Evolutionary conservation across 2,329 filamentous ascomycete species (phyloP), one percentile per base, ranked within the genome.

Genomic region (Parasarocladium wereldwijsianum): DNA sequence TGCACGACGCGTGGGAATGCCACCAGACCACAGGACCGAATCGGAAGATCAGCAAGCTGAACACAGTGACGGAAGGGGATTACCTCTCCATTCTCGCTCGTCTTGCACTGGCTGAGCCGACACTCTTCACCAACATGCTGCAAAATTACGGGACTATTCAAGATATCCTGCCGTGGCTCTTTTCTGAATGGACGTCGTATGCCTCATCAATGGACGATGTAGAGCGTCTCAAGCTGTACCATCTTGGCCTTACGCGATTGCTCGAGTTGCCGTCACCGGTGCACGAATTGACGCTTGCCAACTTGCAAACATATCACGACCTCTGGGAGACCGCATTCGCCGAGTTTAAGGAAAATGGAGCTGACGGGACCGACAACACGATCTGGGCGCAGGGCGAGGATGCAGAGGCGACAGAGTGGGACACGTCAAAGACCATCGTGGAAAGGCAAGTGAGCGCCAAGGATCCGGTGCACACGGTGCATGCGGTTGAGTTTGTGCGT

Each of bases 11-110:
- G 3, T 76, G 72, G 65, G 69, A 79, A 44, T 76, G 82, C 3
- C 76, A 81, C 42, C 76, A 92, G 48, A 83, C 80, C 0, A 81
- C 80, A 0, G 87, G 90, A 0, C 86, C 87, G 0, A 80, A 82
- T 43, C 67, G 68, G 16, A 79, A 68, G 40, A 62, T 70, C 13
- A 68, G 75, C 23, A 69, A 71, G 17, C 68, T 94, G 19, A 77
- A 78, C 41, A 72, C 75, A 9, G 66, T 85, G 8, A 76, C 81
- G 1, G 75, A 93, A 45, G 80, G 80, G 0, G 82, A 93, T 46
- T 93, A 93, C 49, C 79, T 93, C 45, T 70, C 73, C 4, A 73
- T 96, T 3, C 63, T 98, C 3, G 76, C 83, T 2, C 77, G 86
- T 2, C 66, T 96, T 11, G 70, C 76, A 0, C 57, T 93, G 3